phyloP scores from a whole-genome alignment of 1,284 basidiomycete species.

The Leccinum pallidistipes region DNA sequence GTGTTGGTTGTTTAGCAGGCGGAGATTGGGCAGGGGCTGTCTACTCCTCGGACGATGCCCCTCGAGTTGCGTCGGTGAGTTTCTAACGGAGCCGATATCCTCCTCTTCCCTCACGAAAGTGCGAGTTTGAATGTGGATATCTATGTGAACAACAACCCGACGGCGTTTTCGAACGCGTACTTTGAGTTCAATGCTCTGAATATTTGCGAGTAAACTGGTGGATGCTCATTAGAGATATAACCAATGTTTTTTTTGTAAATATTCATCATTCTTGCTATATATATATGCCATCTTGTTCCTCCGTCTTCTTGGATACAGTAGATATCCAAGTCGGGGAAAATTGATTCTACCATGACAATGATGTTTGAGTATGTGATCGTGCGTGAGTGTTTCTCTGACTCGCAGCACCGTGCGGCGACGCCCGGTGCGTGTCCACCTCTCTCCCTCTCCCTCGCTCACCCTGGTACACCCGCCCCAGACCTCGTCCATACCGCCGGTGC shows the following conservation, averaged over 20 bases:
- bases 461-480: too few relatives aligned
- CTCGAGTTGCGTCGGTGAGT: constrained; percentile 34
- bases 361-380: background rate
- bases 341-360: background rate
- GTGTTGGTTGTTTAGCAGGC: constrained; percentile 23
- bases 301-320: background rate
- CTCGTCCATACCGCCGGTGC: too few relatives aligned
- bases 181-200: constrained; percentile 31
- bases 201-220: constrained; percentile 16
- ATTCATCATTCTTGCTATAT: background rate
- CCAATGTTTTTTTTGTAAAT: background rate
- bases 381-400: too few relatives aligned
- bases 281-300: background rate
- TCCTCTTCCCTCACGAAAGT: background rate
- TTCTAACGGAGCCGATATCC: background rate
- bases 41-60: constrained; percentile 36
- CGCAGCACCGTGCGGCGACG: too few relatives aligned
- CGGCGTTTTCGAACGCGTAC: constrained; percentile 21
- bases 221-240: background rate
- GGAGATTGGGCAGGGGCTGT: constrained; percentile 44
- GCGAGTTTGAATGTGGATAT: background rate
- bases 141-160: constrained; percentile 12
- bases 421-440: too few relatives aligned
- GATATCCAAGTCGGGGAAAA: background rate
- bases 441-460: too few relatives aligned